phyloP scores from a whole-genome alignment of 2,329 filamentous ascomycete species.

The Saccharata proteae region DNA sequence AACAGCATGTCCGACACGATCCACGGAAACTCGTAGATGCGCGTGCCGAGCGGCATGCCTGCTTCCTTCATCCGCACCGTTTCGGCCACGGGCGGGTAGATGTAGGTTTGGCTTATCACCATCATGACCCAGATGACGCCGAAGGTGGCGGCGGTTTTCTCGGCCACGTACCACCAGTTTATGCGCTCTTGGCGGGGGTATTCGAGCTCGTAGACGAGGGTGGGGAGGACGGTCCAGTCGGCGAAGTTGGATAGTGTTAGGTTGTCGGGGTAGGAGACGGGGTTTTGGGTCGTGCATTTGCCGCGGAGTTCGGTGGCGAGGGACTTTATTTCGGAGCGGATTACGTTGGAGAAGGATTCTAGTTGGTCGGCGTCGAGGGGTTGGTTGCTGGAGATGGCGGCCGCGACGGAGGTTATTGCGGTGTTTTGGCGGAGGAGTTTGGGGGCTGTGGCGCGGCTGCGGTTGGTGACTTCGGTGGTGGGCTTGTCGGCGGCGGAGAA shows the following conservation, averaged over 20 bases:
- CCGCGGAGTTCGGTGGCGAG: conserved; percentile 54
- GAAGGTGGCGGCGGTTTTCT: conserved; percentile 59
- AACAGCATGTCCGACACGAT: conserved; percentile 65
- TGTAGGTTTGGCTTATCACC: conserved; percentile 62
- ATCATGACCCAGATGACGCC: conserved; percentile 70
- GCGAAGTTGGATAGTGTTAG: conserved; percentile 53
- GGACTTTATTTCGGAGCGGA: conserved; percentile 54
- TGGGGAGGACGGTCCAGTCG: conserved; percentile 64
- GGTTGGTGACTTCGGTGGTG: conserved; percentile 28
- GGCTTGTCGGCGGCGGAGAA: conserved; percentile 18
- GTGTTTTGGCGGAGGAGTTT: conserved; percentile 35
- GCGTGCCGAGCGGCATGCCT: conserved; percentile 46
- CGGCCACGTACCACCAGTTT: conserved; percentile 62
- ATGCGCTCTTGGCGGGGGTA: conserved; percentile 61
- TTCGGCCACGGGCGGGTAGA: conserved; percentile 62
- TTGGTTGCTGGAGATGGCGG: conserved; percentile 48
- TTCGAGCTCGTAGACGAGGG: conserved; percentile 66
- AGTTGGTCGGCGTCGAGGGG: conserved; percentile 52
- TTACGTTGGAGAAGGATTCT: conserved; percentile 49
- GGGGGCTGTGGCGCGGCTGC: too few species aligned
- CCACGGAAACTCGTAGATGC: conserved; percentile 60
- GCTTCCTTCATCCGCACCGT: conserved; percentile 56
- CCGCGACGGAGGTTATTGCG: conserved; percentile 49
- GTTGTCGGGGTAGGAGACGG: conserved; percentile 55
- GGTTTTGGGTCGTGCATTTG: conserved; percentile 38